These are phyloP conservation scores for Aureobasidium sp. DNA, from an alignment of 2,329 filamentous ascomycete species.

Conservation along the genomic window DNA sequence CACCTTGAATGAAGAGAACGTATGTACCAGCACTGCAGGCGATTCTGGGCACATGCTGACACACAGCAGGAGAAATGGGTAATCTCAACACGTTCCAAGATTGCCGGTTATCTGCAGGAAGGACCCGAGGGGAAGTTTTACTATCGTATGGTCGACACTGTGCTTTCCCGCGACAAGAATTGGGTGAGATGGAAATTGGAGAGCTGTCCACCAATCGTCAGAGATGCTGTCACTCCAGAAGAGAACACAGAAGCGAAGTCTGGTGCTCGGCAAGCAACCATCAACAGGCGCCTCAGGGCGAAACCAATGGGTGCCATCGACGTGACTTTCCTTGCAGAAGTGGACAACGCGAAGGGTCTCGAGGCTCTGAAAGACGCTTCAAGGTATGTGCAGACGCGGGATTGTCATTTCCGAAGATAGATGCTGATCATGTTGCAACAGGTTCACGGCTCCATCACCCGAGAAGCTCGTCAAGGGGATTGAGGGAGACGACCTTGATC, in stretches of 20 bases:
- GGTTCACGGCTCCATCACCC: slow-evolving; percentile 61
- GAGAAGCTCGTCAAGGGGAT: slow-evolving; percentile 66
- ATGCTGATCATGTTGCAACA: slow-evolving; percentile 25
- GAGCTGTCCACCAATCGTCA: slow-evolving; percentile 79
- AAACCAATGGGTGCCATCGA: slow-evolving; percentile 60
- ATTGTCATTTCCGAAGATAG: slow-evolving; percentile 11
- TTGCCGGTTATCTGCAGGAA: slow-evolving; percentile 74
- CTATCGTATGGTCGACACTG: slow-evolving; percentile 92
- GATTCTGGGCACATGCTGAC: slow-evolving; percentile 16
- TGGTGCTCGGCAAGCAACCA: slow-evolving; percentile 56
- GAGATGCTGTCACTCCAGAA: slow-evolving; percentile 58
- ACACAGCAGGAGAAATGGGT: slow-evolving; percentile 68
- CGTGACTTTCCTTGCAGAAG: slow-evolving; percentile 68
- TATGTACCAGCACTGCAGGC: slow-evolving; percentile 29
- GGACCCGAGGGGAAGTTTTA: slow-evolving; percentile 85
- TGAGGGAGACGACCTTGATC: slow-evolving; percentile 72
- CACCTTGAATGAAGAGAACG: slow-evolving; percentile 60
- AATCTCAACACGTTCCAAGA: slow-evolving; percentile 63
- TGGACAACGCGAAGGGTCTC: slow-evolving; percentile 52
- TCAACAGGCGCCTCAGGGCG: slow-evolving; percentile 61
- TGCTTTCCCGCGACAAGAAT: slow-evolving; percentile 91
- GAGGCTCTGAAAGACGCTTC: slow-evolving; percentile 59
- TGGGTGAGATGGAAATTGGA: slow-evolving; percentile 99
- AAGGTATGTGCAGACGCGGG: slow-evolving; percentile 33
- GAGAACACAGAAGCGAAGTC: slow-evolving; percentile 63